Evolutionary conservation across 306 rosid species (phyloP).

Genomic region (Senna siamea): DNA sequence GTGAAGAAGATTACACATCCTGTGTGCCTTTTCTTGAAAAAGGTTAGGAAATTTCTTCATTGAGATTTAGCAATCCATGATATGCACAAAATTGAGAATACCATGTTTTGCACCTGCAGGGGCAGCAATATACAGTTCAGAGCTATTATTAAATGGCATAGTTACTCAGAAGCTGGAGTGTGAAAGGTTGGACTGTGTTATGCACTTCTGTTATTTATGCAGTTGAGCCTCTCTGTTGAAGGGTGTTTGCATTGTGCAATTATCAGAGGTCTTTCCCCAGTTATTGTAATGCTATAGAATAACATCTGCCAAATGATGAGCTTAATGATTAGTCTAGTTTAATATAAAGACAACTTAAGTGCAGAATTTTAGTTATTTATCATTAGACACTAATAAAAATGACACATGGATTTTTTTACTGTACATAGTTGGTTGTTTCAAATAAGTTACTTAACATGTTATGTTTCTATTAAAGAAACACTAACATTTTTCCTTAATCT

Average conservation of each 20-base stretch:
- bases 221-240: slow-evolving; percentile 12
- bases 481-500: not conserved
- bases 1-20: slow-evolving; percentile 76
- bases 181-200: slow-evolving; percentile 61
- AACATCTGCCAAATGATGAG: slow-evolving; percentile 16
- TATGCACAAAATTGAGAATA: slow-evolving; percentile 23
- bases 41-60: slow-evolving; percentile 52
- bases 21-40: slow-evolving; percentile 80
- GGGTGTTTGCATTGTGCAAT: slow-evolving; percentile 17
- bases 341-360: too few species aligned
- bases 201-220: slow-evolving; percentile 17
- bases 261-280: not conserved
- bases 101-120: slow-evolving; percentile 58
- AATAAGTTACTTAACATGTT: not conserved
- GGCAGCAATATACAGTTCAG: slow-evolving; percentile 74
- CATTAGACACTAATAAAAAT: too few species aligned
- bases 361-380: too few species aligned
- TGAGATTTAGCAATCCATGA: slow-evolving; percentile 9
- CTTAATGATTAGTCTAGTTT: slow-evolving; percentile 8
- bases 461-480: not conserved
- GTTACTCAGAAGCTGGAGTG: slow-evolving; percentile 87
- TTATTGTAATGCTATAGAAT: slow-evolving; percentile 15
- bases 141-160: slow-evolving; percentile 84
- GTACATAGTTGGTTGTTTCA: not conserved
- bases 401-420: not conserved